Evolutionary conservation across 1,139 yeast species (phyloP).

Genomic region (Zygotorulaspora mrakii): DNA sequence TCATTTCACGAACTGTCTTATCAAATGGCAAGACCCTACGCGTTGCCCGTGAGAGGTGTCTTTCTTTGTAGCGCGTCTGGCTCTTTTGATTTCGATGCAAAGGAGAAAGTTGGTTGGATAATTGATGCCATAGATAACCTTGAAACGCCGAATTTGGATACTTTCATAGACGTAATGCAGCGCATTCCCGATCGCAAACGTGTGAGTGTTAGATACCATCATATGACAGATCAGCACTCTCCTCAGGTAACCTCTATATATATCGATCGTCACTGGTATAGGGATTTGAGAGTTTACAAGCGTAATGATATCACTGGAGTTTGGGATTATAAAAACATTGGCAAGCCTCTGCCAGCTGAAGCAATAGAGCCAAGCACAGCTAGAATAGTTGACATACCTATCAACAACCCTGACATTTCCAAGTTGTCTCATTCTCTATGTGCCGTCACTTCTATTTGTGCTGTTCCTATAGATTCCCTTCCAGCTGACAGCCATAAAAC

Average conservation of each 20-base stretch:
- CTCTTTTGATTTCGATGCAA: slow-evolving; percentile 61
- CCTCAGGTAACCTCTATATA: slow-evolving; percentile 59
- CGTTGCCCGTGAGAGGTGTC: slow-evolving; percentile 81
- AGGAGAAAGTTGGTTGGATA: slow-evolving; percentile 67
- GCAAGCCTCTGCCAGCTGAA: slow-evolving; percentile 55
- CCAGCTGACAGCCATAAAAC: slow-evolving; percentile 60
- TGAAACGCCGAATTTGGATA: slow-evolving; percentile 67
- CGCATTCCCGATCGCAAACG: slow-evolving; percentile 70
- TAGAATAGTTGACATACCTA: slow-evolving; percentile 65
- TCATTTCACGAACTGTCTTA: slow-evolving; percentile 80
- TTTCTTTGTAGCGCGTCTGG: slow-evolving; percentile 76
- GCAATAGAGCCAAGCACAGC: slow-evolving; percentile 59
- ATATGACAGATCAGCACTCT: slow-evolving; percentile 75
- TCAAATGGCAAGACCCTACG: slow-evolving; percentile 81
- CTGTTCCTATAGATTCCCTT: slow-evolving; percentile 71
- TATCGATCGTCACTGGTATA: slow-evolving; percentile 83
- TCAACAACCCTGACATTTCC: slow-evolving; percentile 55
- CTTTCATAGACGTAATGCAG: slow-evolving; percentile 75
- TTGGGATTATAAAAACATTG: slow-evolving; percentile 78
- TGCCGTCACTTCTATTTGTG: slow-evolving; percentile 59
- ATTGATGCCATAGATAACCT: slow-evolving; percentile 73
- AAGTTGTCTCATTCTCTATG: slow-evolving; percentile 59
- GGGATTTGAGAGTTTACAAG: slow-evolving; percentile 64
- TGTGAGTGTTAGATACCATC: slow-evolving; percentile 70
- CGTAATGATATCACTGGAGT: slow-evolving; percentile 80